Conservation (phyloP, 805 yeast genomes). For the Schizosaccharomyces osmophilus region DNA sequence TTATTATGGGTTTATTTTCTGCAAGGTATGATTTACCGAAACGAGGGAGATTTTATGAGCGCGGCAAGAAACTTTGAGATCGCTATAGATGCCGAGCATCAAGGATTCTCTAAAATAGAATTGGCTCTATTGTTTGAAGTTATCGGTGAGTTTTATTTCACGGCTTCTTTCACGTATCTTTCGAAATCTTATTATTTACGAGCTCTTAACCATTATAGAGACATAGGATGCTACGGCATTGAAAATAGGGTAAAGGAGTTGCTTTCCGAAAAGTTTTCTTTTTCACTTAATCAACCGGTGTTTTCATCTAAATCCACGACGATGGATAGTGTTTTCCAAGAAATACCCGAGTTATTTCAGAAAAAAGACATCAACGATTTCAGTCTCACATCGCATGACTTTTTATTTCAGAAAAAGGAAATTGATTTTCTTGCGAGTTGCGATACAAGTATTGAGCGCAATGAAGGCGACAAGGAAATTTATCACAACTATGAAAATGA, state of each 20-base stretch:
- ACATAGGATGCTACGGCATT: neutral
- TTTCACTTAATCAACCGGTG: neutral
- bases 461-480: neutral
- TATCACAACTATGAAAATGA: neutral
- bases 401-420: too few relatives aligned
- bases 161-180: neutral
- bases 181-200: neutral
- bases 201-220: neutral
- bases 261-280: neutral
- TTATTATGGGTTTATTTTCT: neutral
- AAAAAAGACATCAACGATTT: neutral
- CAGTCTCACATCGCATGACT: neutral
- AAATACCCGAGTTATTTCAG: neutral
- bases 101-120: neutral
- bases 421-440: too few relatives aligned
- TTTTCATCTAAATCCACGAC: neutral
- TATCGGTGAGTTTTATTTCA: neutral
- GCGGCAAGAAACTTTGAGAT: neutral
- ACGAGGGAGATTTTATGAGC: neutral
- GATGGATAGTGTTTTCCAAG: neutral
- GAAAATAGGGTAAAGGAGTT: neutral
- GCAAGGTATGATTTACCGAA: neutral
- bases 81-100: neutral
- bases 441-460: too few relatives aligned
- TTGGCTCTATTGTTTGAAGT: neutral